Conservation (phyloP, 2,329 filamentous ascomycete species). For the Xylaria sp. region DNA sequence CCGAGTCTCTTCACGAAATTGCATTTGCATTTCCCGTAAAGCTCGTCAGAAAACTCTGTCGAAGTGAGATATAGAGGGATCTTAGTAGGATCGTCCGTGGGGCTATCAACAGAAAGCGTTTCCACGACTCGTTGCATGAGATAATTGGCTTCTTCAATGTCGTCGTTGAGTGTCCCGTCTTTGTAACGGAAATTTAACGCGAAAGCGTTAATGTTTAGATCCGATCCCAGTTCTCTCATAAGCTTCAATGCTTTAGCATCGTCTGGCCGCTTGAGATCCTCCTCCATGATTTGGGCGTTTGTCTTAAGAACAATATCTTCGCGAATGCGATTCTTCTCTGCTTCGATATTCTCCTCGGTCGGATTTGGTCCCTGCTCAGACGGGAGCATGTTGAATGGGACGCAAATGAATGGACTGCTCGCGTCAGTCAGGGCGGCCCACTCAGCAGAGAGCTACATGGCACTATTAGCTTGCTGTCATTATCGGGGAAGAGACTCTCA, state of each 20-base stretch:
- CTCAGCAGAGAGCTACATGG: constrained; percentile 52
- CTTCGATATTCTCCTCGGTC: constrained; percentile 46
- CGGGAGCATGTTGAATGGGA: constrained; percentile 57
- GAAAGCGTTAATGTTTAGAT: constrained; percentile 60
- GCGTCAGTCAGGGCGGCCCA: constrained; percentile 54
- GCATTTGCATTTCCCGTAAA: constrained; percentile 55
- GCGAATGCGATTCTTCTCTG: constrained; percentile 53
- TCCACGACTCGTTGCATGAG: constrained; percentile 58
- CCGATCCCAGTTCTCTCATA: constrained; percentile 55
- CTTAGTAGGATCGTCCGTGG: constrained; percentile 52
- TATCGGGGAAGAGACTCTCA: background rate
- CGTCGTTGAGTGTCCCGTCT: constrained; percentile 54
- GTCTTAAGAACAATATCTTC: constrained; percentile 52
- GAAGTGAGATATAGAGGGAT: constrained; percentile 59
- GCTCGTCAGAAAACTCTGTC: constrained; percentile 53
- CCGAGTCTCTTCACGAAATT: constrained; percentile 57
- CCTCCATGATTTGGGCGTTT: constrained; percentile 51
- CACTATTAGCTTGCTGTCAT: constrained; percentile 9
- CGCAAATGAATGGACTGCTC: constrained; percentile 51
- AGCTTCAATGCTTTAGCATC: constrained; percentile 52
- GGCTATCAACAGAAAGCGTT: constrained; percentile 54
- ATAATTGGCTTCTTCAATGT: constrained; percentile 60
- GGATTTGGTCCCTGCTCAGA: constrained; percentile 47
- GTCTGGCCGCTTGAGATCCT: constrained; percentile 42
- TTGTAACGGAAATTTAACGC: constrained; percentile 55